These are phyloP conservation scores for Myrica gale DNA, from an alignment of 306 rosid genomes.

Conservation along the genomic window DNA sequence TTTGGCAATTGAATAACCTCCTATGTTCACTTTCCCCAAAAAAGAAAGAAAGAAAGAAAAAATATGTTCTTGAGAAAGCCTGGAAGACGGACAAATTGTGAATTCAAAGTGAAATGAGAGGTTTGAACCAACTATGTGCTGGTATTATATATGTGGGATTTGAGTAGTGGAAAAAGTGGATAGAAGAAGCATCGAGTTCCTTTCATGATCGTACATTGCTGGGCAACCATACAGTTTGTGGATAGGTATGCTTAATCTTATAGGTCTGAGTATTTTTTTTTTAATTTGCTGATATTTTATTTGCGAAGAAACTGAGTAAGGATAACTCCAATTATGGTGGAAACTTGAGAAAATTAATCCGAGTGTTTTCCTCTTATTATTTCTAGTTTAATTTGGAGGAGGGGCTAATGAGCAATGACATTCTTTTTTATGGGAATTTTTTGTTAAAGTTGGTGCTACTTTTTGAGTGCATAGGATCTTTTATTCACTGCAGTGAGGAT, in stretches of 20 bases:
- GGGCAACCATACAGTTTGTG: neutral
- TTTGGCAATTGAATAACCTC: neutral
- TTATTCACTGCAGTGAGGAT: neutral
- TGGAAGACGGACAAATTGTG: neutral
- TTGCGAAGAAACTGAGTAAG: neutral
- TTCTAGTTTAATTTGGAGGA: neutral
- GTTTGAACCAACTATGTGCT: neutral
- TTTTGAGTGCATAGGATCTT: too few species aligned
- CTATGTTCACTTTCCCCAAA: too few species aligned
- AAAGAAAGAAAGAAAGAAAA: too few species aligned
- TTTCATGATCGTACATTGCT: neutral
- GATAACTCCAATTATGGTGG: neutral
- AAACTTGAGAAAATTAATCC: neutral
- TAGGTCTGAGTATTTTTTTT: neutral
- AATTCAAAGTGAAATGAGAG: neutral
- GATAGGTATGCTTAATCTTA: neutral
- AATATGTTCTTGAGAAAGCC: too few species aligned
- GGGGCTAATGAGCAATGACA: neutral
- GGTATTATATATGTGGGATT: neutral
- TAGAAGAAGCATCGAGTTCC: constrained; percentile 18
- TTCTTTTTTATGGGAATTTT: neutral
- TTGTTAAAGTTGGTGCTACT: too few species aligned
- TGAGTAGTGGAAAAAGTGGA: neutral
- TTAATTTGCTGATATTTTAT: neutral
- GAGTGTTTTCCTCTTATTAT: neutral